Evolutionary conservation across 179 eudicot genomes (phyloP), one percentile per base, ranked within the genome.

Genomic region (Corrigiola litoralis): DNA sequence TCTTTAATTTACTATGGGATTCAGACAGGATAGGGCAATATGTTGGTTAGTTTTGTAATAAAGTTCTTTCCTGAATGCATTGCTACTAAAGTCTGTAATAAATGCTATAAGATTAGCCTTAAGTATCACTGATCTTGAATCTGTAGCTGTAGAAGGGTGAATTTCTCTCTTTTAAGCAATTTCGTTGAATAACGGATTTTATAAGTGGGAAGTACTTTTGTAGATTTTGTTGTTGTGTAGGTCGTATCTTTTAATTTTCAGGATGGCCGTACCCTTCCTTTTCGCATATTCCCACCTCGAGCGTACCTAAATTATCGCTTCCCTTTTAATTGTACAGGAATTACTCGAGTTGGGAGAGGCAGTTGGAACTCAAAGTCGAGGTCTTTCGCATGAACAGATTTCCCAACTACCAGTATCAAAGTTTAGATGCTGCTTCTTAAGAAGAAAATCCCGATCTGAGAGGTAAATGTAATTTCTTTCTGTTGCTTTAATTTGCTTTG

Each of bases 321-420:
- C 20, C 50, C 12, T 66, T 72, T 42, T 49, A 10, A 40, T 18
- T 8, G 27, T 56, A 66, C 82, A 89, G 98, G 95, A 89, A 69
- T 71, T 92, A 70, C 85, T 89, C 37, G 98, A 92, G 63, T 67
- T 89, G 72, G 96, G 96, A 11, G 96, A 92, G 76, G 69, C 85
- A 51, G 96, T 92, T 71, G 96, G 97, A 68, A 83, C 82, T 74
- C 97, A 91, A 68, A 89, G 83, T 71, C 85, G 94, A 67, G 97
- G 97, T 58, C 96, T 91, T 67, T 73, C 97, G 36, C 87, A 76
- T 61, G 85, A 89, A 37, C 79, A 72, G 48, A 92, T 92, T 52
- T 80, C 92, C 33, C 52, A 37, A 74, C 95, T 92, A 61, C 98
- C 95, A 8, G 82, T 87, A 34, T 82, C 87, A 25, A 92, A 82